phyloP scores from a whole-genome alignment of 306 rosid genomes.

The Citrullus mucosospermus region DNA sequence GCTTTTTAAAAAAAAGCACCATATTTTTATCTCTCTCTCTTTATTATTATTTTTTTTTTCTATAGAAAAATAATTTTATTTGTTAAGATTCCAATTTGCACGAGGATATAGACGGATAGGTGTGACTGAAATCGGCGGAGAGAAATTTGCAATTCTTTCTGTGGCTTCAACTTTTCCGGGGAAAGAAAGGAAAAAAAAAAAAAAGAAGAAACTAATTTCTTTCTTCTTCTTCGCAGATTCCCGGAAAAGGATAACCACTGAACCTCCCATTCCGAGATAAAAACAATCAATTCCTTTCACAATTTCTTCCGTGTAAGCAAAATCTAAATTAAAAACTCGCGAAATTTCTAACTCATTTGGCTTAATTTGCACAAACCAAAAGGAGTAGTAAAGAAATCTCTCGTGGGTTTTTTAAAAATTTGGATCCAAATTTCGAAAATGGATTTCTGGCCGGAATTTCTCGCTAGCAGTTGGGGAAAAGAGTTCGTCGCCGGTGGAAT shows the following conservation, averaged over 20 bases:
- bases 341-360: neutral
- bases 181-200: neutral
- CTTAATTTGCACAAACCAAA: neutral
- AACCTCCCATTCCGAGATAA: neutral
- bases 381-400: no score
- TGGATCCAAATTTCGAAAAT: neutral
- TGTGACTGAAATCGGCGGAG: neutral
- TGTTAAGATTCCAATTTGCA: neutral
- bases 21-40: neutral
- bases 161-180: conserved; percentile 2
- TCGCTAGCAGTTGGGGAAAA: conserved; percentile 66
- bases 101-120: neutral
- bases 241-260: conserved; percentile 6
- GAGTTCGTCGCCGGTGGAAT: conserved; percentile 87
- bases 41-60: no score
- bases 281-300: neutral
- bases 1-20: neutral
- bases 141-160: neutral
- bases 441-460: conserved; percentile 86
- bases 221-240: neutral
- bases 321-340: neutral
- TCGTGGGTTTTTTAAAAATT: neutral
- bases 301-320: conserved; percentile 3
- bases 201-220: neutral
- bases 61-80: neutral